Evolutionary conservation across 2,329 filamentous ascomycete species (phyloP).

Genomic region (Nemania sp.): DNA sequence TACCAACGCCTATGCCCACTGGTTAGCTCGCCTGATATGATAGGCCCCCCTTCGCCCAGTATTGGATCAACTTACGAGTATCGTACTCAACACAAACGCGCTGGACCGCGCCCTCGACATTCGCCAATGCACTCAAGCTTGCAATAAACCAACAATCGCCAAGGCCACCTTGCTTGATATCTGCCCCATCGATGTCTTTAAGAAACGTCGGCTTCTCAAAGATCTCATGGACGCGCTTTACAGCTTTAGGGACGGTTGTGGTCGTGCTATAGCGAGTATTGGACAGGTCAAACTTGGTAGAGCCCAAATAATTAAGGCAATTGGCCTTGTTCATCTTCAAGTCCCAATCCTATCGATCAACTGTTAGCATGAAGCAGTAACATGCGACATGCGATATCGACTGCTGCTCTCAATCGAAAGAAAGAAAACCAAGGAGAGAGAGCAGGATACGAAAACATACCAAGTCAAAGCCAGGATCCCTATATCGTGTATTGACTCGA

Average conservation of each 20-base stretch:
- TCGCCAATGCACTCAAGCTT: constrained; percentile 75
- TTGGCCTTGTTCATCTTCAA: constrained; percentile 67
- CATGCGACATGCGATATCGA: constrained; percentile 19
- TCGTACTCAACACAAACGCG: constrained; percentile 77
- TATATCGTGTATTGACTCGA: constrained; percentile 78
- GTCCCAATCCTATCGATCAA: constrained; percentile 60
- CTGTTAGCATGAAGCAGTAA: constrained; percentile 37
- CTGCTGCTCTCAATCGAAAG: constrained; percentile 31
- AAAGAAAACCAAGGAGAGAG: constrained; percentile 41
- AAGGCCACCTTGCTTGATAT: constrained; percentile 76
- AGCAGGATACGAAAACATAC: constrained; percentile 46
- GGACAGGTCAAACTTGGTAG: constrained; percentile 56
- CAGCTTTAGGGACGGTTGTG: constrained; percentile 67
- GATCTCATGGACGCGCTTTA: constrained; percentile 75
- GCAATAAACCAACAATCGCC: constrained; percentile 88
- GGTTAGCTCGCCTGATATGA: constrained; percentile 38
- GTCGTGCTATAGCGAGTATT: constrained; percentile 51
- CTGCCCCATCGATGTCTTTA: constrained; percentile 67
- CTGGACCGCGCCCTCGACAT: constrained; percentile 71
- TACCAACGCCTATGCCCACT: constrained; percentile 65
- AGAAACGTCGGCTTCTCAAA: constrained; percentile 75
- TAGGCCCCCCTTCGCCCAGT: background rate
- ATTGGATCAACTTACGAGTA: constrained; percentile 48
- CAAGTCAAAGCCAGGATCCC: constrained; percentile 65
- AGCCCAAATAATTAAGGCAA: constrained; percentile 58